Percentiles rank a stretch among this genome's conserved stretches.
Conservation (phyloP, 306 rosid species). For the Hippophae gyantsensis region DNA sequence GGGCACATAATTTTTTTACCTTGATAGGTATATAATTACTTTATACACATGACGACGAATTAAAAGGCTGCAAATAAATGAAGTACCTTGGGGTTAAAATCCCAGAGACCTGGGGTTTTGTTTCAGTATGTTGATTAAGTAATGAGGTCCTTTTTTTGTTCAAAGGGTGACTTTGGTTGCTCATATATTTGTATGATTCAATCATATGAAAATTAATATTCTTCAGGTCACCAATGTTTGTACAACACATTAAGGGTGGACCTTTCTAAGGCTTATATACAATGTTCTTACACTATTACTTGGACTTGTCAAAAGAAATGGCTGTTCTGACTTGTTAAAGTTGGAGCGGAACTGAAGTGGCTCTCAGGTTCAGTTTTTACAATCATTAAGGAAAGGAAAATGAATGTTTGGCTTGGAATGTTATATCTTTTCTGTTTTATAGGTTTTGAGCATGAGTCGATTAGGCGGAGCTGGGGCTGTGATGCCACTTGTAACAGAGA, state of each 20-base stretch:
- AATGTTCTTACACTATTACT: neutral
- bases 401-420: neutral
- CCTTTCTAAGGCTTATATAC: neutral
- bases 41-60: too few species aligned
- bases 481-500: constrained; percentile 86
- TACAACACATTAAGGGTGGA: neutral
- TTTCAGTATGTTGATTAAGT: too few species aligned
- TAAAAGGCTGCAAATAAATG: too few species aligned
- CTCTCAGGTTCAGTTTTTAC: constrained; percentile 11
- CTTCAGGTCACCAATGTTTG: neutral
- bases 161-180: too few species aligned
- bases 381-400: constrained; percentile 9
- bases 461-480: constrained; percentile 98
- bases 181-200: too few species aligned
- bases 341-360: constrained; percentile 1
- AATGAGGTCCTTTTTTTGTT: too few species aligned
- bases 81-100: too few species aligned
- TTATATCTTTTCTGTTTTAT: constrained; percentile 24
- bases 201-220: too few species aligned
- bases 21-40: too few species aligned
- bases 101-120: too few species aligned
- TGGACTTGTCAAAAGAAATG: neutral
- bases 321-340: constrained; percentile 11
- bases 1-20: too few species aligned
- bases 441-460: constrained; percentile 99